A percentile compares a stretch with the other conserved stretches of the same genome.
Conservation (phyloP, 23 red algal genomes). For the Gracilaria vermiculophylla region DNA sequence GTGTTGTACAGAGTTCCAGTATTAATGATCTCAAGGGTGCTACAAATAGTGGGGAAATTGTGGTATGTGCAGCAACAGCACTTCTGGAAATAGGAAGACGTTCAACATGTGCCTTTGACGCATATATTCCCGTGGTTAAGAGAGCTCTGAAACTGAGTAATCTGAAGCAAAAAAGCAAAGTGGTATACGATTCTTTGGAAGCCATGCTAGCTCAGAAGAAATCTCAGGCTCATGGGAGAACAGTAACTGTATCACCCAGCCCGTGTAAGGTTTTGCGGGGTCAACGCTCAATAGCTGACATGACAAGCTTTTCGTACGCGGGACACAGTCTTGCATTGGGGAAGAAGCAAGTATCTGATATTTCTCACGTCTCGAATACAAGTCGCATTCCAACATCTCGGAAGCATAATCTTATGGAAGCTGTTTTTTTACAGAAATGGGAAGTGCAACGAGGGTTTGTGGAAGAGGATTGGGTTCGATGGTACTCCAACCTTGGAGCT, state of each 20-base stretch:
- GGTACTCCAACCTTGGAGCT: conserved; percentile 77
- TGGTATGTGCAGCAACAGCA: conserved; percentile 11
- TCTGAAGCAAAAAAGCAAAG: neutral
- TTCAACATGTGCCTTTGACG: conserved; percentile 22
- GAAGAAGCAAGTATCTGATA: neutral
- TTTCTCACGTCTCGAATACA: neutral
- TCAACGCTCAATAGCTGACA: neutral
- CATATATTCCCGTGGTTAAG: conserved; percentile 38
- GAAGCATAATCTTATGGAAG: conserved; percentile 40
- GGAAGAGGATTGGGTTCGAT: conserved; percentile 88
- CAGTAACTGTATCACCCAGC: neutral
- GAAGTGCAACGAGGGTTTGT: conserved; percentile 72
- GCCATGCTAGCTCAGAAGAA: conserved; percentile 4
- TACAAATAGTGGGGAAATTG: neutral
- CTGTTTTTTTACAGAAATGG: conserved; percentile 72
- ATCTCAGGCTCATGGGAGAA: neutral
- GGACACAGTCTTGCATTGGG: neutral
- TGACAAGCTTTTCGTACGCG: neutral
- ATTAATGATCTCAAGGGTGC: neutral
- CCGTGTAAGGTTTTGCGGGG: neutral
- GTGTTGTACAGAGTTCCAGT: neutral
- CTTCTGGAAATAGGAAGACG: conserved; percentile 41
- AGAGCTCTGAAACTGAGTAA: conserved; percentile 41
- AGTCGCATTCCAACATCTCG: neutral
- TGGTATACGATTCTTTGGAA: conserved; percentile 11